Evolutionary conservation across 1,139 yeast species (phyloP).

Genomic region (Taiozyma sp.): DNA sequence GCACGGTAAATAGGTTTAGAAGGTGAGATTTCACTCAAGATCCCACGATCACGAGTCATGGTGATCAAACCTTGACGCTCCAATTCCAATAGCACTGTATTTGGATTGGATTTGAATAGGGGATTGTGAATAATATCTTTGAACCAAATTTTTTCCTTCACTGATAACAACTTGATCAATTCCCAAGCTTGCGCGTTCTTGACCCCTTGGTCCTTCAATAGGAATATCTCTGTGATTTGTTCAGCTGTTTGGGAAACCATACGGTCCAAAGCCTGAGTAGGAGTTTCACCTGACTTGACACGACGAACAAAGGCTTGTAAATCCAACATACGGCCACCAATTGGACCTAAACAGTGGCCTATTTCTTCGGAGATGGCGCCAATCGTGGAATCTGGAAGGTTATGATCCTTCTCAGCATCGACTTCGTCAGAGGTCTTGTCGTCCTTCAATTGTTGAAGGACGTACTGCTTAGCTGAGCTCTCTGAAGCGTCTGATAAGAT

Average conservation of each 20-base stretch:
- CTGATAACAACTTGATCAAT: constrained; percentile 59
- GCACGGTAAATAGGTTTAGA: constrained; percentile 84
- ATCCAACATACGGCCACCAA: constrained; percentile 95
- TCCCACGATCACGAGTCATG: constrained; percentile 68
- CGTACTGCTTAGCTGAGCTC: constrained; percentile 65
- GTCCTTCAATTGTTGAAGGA: constrained; percentile 49
- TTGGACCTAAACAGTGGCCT: constrained; percentile 57
- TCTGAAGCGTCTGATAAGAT: constrained; percentile 78
- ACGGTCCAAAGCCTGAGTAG: constrained; percentile 67
- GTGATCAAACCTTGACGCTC: constrained; percentile 77
- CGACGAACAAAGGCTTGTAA: constrained; percentile 87
- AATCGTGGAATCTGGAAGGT: constrained; percentile 12
- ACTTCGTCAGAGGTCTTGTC: constrained; percentile 19
- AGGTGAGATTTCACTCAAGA: constrained; percentile 57
- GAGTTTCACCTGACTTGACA: constrained; percentile 79
- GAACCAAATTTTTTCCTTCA: constrained; percentile 39
- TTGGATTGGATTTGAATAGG: constrained; percentile 56
- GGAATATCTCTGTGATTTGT: constrained; percentile 78
- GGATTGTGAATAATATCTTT: constrained; percentile 53
- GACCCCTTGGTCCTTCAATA: constrained; percentile 51
- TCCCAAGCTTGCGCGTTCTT: constrained; percentile 86
- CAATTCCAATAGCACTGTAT: constrained; percentile 54
- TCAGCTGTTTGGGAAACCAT: constrained; percentile 83
- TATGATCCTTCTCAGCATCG: constrained; percentile 11
- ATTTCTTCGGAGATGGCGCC: constrained; percentile 29